phyloP scores from a whole-genome alignment of 78 protist genomes.

The Isochrysis galbana region DNA sequence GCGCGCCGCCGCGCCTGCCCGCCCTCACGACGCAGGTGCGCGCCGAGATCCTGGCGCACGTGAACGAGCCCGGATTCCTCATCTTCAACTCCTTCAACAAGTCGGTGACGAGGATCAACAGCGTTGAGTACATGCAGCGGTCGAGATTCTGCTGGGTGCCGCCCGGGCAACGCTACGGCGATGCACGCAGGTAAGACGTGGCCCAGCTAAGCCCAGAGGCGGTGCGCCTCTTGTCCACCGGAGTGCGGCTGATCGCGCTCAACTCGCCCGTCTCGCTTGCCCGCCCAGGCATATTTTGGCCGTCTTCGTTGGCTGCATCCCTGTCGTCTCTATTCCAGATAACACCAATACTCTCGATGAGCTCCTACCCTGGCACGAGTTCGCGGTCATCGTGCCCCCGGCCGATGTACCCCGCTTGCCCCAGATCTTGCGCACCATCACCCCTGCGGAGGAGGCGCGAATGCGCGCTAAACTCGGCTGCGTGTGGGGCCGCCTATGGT shows the following conservation, averaged over 20 bases:
- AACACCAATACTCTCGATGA: not conserved
- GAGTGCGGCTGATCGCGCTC: no score
- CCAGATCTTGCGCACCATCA: not conserved
- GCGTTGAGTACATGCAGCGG: not conserved
- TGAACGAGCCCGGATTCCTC: not conserved
- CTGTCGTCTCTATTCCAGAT: not conserved
- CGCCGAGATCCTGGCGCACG: not conserved
- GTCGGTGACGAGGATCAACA: not conserved
- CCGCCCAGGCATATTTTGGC: not conserved
- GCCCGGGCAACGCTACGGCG: conserved; percentile 9
- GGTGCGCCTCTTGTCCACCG: no score
- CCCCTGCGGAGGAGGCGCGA: not conserved
- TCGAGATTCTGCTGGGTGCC: conserved; percentile 20
- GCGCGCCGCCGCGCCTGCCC: no score
- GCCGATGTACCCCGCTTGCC: not conserved
- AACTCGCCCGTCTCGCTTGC: no score
- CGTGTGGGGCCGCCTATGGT: not conserved
- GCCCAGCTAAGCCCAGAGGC: no score
- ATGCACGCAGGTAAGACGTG: no score
- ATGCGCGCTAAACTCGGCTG: not conserved
- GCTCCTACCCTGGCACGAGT: not conserved
- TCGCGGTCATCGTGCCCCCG: not conserved
- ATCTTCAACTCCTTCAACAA: not conserved
- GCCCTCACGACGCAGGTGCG: no score
- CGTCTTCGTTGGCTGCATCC: not conserved